A percentile compares a stretch with the other conserved stretches of the same genome.
phyloP scores from a whole-genome alignment of 345 rosid species.

The Raphanus raphanistrum region DNA sequence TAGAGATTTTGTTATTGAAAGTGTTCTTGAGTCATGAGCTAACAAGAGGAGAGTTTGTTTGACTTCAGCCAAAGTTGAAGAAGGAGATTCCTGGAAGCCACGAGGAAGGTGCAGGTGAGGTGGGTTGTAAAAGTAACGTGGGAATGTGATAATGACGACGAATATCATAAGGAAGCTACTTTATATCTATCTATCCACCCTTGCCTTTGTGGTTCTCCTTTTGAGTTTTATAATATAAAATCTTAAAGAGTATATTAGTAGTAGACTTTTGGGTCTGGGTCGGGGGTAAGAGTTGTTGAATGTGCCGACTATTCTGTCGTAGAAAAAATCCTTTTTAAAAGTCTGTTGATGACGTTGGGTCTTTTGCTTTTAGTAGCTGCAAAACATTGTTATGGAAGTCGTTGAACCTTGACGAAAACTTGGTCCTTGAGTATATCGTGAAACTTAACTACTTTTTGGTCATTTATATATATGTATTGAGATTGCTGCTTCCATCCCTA shows the following conservation, averaged over 20 bases:
- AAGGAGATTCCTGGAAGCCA: conserved; percentile 31
- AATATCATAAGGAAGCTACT: conserved; percentile 38
- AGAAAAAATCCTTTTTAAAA: conserved; percentile 11
- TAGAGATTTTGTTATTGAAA: background rate
- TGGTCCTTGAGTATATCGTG: conserved; percentile 17
- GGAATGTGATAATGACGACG: conserved; percentile 29
- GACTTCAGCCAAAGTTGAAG: conserved; percentile 31
- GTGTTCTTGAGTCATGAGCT: background rate
- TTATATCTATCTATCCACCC: conserved; percentile 22
- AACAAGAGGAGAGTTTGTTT: background rate
- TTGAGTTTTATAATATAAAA: conserved; percentile 15
- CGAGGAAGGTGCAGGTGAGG: conserved; percentile 28
- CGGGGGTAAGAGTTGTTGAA: conserved; percentile 27
- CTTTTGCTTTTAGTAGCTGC: conserved; percentile 10
- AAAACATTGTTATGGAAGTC: conserved; percentile 24
- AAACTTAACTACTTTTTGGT: background rate
- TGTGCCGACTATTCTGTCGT: conserved; percentile 41
- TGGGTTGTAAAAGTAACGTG: conserved; percentile 11
- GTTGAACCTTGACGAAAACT: conserved; percentile 18
- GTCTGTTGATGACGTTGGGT: conserved; percentile 12
- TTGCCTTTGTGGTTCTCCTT: conserved; percentile 33
- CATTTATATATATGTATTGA: background rate
- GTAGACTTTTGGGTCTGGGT: conserved; percentile 10
- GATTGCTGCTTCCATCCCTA: background rate
- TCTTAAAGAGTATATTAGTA: background rate